Percentiles rank a stretch among this genome's conserved stretches.
These are phyloP conservation scores for Fraxinus floribunda DNA, from an alignment of 305 asterid genomes.

Conservation along the genomic window DNA sequence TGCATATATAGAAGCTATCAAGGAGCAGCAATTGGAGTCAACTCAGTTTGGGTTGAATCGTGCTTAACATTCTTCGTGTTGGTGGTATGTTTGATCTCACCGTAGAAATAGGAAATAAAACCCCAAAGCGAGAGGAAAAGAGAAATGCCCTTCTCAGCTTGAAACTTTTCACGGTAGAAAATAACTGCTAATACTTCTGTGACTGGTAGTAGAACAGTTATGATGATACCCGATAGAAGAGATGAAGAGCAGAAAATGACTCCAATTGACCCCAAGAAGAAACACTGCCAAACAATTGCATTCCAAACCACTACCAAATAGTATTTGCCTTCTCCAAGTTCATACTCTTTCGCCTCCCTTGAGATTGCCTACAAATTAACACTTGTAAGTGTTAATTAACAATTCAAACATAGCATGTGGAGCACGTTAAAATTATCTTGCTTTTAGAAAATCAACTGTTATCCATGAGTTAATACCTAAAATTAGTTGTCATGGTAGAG, in stretches of 20 bases:
- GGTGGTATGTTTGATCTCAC: conserved; percentile 33
- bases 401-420: too few relatives aligned
- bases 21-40: neutral
- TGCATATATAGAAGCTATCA: neutral
- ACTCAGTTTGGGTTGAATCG: neutral
- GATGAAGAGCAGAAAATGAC: conserved; percentile 56
- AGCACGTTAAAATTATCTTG: too few relatives aligned
- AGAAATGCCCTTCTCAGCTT: conserved; percentile 55
- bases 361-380: conserved; percentile 44
- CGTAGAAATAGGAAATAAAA: conserved; percentile 53
- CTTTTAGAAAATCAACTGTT: too few relatives aligned
- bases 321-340: conserved; percentile 54
- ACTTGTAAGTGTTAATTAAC: neutral
- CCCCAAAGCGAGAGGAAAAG: conserved; percentile 66
- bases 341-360: conserved; percentile 51
- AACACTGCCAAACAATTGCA: conserved; percentile 51
- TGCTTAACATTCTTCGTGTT: neutral
- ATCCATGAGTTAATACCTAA: too few relatives aligned
- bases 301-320: conserved; percentile 39
- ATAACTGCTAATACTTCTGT: conserved; percentile 55
- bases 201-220: conserved; percentile 39
- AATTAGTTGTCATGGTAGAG: too few relatives aligned
- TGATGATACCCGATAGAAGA: conserved; percentile 46
- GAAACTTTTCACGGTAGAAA: conserved; percentile 50
- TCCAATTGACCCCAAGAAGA: conserved; percentile 56